phyloP scores from a whole-genome alignment of 2,329 filamentous ascomycete species.

The Simplicillium sp. region DNA sequence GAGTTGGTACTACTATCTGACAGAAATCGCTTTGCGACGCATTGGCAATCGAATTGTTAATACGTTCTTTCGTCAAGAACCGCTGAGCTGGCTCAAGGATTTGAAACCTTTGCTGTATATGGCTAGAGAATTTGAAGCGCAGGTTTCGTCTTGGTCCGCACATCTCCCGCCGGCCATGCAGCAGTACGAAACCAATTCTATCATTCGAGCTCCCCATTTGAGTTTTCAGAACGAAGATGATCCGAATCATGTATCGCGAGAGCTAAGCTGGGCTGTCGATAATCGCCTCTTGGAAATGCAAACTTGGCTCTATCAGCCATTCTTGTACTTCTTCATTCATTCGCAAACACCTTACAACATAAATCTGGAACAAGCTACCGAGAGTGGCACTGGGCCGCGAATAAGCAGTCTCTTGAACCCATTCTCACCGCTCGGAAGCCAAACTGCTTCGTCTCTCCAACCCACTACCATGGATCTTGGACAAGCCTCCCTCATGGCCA shows the following conservation, averaged over 20 bases:
- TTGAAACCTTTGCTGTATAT: slow-evolving; percentile 11
- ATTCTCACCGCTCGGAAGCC: slow-evolving; percentile 3
- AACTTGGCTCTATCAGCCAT: slow-evolving; percentile 12
- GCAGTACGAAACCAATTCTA: slow-evolving; percentile 9
- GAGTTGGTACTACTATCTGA: slow-evolving; percentile 34
- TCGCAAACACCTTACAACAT: background rate
- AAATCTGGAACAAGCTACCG: background rate
- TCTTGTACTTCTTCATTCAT: slow-evolving; percentile 12
- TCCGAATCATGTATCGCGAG: slow-evolving; percentile 10
- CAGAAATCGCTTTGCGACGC: slow-evolving; percentile 29
- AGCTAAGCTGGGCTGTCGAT: slow-evolving; percentile 14
- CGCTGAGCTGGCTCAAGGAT: slow-evolving; percentile 9
- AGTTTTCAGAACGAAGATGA: slow-evolving; percentile 5
- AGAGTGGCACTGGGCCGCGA: background rate
- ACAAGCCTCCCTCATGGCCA: background rate
- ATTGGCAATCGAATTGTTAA: slow-evolving; percentile 30
- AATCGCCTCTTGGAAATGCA: slow-evolving; percentile 14
- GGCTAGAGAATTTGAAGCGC: slow-evolving; percentile 13
- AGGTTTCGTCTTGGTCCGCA: slow-evolving; percentile 13
- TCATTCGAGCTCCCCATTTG: slow-evolving; percentile 8
- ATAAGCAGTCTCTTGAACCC: slow-evolving; percentile 11
- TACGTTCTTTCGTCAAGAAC: slow-evolving; percentile 12
- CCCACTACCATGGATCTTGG: background rate
- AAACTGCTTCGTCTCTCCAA: background rate
- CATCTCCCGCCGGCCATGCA: slow-evolving; percentile 10